These are phyloP conservation scores for Globisporangium echinulatum DNA, from an alignment of 352 stramenopile genomes.

Conservation along the genomic window DNA sequence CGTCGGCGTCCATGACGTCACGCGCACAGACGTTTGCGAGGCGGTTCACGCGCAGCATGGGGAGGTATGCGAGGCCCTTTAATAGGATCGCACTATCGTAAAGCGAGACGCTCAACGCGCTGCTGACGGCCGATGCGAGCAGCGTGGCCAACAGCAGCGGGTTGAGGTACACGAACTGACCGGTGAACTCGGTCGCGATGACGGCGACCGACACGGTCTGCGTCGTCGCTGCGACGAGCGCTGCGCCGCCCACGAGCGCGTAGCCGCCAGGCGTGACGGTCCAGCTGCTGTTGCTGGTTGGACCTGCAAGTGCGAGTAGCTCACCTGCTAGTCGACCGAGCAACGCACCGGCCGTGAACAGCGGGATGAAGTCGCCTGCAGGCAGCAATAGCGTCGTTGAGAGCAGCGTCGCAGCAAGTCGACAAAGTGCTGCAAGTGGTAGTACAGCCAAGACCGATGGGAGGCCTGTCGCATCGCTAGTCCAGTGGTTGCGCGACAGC, in stretches of 20 bases:
- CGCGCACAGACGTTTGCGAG: slow-evolving; percentile 33
- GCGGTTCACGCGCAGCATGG: slow-evolving; percentile 42
- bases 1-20: slow-evolving; percentile 47
- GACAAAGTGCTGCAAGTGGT: slow-evolving; percentile 23
- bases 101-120: slow-evolving; percentile 46
- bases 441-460: slow-evolving; percentile 27
- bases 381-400: slow-evolving; percentile 51
- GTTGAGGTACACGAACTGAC: slow-evolving; percentile 64
- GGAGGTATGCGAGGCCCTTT: slow-evolving; percentile 48
- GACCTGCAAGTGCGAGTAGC: slow-evolving; percentile 28
- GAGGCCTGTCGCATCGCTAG: slow-evolving; percentile 8
- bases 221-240: slow-evolving; percentile 51
- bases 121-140: slow-evolving; percentile 38
- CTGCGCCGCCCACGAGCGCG: slow-evolving; percentile 53
- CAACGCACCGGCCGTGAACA: slow-evolving; percentile 46
- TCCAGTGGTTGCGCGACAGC: slow-evolving; percentile 23
- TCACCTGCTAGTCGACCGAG: slow-evolving; percentile 59
- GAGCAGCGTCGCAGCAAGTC: slow-evolving; percentile 32
- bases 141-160: slow-evolving; percentile 49
- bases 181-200: slow-evolving; percentile 69
- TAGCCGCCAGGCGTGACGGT: slow-evolving; percentile 53
- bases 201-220: slow-evolving; percentile 70
- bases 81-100: slow-evolving; percentile 59
- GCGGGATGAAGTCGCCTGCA: slow-evolving; percentile 55
- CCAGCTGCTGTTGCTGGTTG: slow-evolving; percentile 2